Conservation (phyloP, 2,329 filamentous ascomycete species). For the Cladosporium austrohemisphaericum region DNA sequence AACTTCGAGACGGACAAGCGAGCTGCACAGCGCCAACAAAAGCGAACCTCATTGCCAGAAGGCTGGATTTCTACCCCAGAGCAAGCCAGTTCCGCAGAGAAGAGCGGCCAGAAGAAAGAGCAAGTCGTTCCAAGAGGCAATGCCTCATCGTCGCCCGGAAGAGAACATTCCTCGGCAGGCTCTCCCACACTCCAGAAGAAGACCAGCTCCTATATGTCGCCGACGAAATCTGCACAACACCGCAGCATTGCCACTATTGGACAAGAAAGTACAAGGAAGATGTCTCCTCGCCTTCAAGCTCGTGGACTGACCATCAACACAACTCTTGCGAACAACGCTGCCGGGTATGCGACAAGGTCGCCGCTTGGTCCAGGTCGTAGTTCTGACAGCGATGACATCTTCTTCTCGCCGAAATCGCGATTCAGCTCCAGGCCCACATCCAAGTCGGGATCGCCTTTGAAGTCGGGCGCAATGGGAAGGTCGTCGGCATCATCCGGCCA, state of each 20-base stretch:
- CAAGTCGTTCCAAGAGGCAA: neutral
- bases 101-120: neutral
- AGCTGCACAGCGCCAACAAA: conserved; percentile 21
- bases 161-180: neutral
- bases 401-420: neutral
- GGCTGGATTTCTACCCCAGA: conserved; percentile 27
- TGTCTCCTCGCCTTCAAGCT: neutral
- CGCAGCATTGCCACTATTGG: conserved; percentile 1
- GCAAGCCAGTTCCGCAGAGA: conserved; percentile 23
- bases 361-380: neutral
- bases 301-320: neutral
- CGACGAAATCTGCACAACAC: conserved; percentile 24
- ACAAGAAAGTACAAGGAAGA: neutral
- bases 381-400: neutral
- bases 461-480: neutral
- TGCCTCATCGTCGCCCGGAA: neutral
- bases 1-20: conserved; percentile 19
- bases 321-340: neutral
- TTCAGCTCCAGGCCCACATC: neutral
- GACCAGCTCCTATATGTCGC: conserved; percentile 31
- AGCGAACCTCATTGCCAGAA: conserved; percentile 27
- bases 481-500: neutral
- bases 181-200: conserved; percentile 23
- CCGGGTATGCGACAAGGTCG: too few relatives aligned
- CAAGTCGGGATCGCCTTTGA: neutral